A percentile compares a stretch with the other conserved stretches of the same genome.
Conservation (phyloP, 108 stramenopile species). For the Nitzschia sp. region DNA sequence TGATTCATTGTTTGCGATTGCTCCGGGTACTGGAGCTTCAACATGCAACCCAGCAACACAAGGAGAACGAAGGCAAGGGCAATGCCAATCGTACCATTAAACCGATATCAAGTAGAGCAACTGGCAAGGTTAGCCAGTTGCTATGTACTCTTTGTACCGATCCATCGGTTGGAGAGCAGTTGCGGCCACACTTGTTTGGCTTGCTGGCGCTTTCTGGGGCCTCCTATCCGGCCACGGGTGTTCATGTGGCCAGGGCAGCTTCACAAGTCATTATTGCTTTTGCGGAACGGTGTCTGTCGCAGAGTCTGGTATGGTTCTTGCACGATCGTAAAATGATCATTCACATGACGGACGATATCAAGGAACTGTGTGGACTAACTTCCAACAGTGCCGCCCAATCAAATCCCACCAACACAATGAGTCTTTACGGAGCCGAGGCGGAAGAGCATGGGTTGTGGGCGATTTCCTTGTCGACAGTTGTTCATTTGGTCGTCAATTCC, state of each 20-base stretch:
- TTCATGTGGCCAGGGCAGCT: conserved; percentile 87
- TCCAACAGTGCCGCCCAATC: neutral
- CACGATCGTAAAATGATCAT: conserved; percentile 93
- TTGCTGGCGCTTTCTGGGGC: conserved; percentile 87
- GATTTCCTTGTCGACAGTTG: conserved; percentile 77
- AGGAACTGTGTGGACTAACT: conserved; percentile 71
- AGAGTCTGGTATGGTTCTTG: conserved; percentile 88
- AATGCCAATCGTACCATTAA: conserved; percentile 19
- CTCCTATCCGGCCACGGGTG: conserved; percentile 81
- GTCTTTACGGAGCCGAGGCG: conserved; percentile 78
- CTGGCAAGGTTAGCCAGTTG: conserved; percentile 75
- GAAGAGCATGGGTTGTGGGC: conserved; percentile 88
- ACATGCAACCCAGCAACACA: conserved; percentile 58
- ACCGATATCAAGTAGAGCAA: conserved; percentile 48
- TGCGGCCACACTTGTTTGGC: conserved; percentile 92
- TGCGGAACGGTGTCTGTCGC: conserved; percentile 70
- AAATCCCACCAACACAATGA: conserved; percentile 22
- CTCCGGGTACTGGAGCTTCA: conserved; percentile 92
- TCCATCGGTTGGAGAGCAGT: conserved; percentile 85
- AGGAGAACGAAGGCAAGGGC: conserved; percentile 23
- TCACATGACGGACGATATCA: conserved; percentile 94
- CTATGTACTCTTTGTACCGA: conserved; percentile 84
- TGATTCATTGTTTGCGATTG: conserved; percentile 92
- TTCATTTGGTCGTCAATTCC: conserved; percentile 71
- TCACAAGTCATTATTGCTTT: conserved; percentile 86